Base-by-base conservation (phyloP, 192 early-diverging fungal genomes). In the Kappamyces sp. region DNA sequence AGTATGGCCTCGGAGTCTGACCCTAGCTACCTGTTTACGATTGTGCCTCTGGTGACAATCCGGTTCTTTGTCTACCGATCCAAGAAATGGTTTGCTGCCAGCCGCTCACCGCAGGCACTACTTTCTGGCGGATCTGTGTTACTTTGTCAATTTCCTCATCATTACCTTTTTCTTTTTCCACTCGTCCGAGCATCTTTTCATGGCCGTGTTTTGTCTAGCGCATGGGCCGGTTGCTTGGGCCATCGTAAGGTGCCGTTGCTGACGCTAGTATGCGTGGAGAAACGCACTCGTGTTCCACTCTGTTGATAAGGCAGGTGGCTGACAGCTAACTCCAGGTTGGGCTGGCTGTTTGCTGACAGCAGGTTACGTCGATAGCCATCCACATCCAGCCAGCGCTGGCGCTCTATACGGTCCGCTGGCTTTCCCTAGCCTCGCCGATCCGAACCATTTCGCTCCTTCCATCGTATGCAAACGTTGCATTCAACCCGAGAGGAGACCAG, bases 191-290 rank as follows among this genome's bases (percentile, higher is more conserved):
- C 15, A 59, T 12, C 54, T 81, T 12, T 81, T 73, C 47, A 43
- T 60, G 5, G 71, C 74, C 8, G 45, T 57, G 8, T 73, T 61
- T 49, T 64, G 54, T 35, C 51, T 86, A 4, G 75, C 84, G 14
- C 73, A 72, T 66, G 85, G 85, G 9, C 85, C 85, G 43, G 76
- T 86, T 0, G 73, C 74, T n/a, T 77, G 77, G 64, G 85, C 85
- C 0, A 85, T 84, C 40, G 22, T 22, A 22, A 22, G 22, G 22
- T 22, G 22, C 22, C 22, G 22, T 22, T 22, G 0, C 22, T 22
- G 22, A 22, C 22, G 22, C 22, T 22, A 22, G 22, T 68, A 83
- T 49, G 76, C 83, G 1, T 72, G 69, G 68, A 40, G 65, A 45
- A 69, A 66, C 45, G 70, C 69, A 7, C 55, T 83, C 3, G 78